phyloP scores from a whole-genome alignment of 2,329 filamentous ascomycete genomes.

The Xylaria sp. region DNA sequence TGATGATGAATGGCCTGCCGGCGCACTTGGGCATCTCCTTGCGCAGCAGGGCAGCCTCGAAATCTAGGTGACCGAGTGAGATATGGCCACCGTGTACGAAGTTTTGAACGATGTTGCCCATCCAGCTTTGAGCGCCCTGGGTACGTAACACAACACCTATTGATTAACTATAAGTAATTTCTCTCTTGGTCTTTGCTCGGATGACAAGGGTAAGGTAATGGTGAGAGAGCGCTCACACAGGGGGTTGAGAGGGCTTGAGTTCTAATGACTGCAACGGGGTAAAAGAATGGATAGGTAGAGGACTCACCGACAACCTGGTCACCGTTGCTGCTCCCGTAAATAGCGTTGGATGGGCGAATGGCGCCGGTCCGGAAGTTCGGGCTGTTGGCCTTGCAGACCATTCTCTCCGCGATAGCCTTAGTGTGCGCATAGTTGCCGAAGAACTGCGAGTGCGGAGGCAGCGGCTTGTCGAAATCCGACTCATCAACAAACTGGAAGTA shows the following conservation, averaged over 20 bases:
- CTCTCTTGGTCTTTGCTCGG: neutral
- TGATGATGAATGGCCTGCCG: conserved; percentile 62
- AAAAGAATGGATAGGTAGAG: neutral
- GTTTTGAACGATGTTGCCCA: conserved; percentile 59
- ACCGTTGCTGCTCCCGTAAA: conserved; percentile 51
- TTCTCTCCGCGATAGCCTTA: conserved; percentile 59
- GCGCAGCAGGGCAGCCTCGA: conserved; percentile 62
- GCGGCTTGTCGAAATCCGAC: conserved; percentile 52
- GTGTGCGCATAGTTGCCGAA: conserved; percentile 60
- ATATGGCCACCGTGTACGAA: conserved; percentile 64
- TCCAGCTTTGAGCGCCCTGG: conserved; percentile 57
- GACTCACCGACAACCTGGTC: conserved; percentile 55
- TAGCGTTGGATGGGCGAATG: conserved; percentile 62
- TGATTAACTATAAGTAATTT: conserved; percentile 16
- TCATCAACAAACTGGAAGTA: conserved; percentile 58
- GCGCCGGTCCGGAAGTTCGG: conserved; percentile 62
- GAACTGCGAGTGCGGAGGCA: conserved; percentile 55
- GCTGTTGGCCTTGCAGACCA: conserved; percentile 53
- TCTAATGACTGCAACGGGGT: no score
- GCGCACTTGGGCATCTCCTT: conserved; percentile 51
- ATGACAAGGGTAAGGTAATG: neutral
- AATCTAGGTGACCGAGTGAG: conserved; percentile 63
- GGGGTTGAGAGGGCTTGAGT: no score
- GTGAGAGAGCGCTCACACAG: neutral
- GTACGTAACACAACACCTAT: conserved; percentile 48